A percentile compares a stretch with the other conserved stretches of the same genome.
phyloP scores from a whole-genome alignment of 805 yeast species.

The Candida loeiensis region DNA sequence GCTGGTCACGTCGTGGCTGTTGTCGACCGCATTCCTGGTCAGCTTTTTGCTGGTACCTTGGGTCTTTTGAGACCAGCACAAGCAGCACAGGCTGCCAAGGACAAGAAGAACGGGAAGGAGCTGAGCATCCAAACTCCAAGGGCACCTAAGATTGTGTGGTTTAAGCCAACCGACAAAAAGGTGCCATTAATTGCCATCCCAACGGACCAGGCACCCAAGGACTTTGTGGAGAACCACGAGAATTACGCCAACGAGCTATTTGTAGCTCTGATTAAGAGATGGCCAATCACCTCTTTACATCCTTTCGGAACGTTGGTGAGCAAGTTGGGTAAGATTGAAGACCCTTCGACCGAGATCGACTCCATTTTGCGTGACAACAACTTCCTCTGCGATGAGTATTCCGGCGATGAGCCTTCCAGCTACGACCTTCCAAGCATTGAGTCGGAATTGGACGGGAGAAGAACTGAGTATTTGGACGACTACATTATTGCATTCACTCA shows the following conservation, averaged over 20 bases:
- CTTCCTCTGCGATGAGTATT: conserved; percentile 76
- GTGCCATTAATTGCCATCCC: conserved; percentile 98
- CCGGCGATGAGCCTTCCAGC: conserved; percentile 33
- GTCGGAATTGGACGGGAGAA: conserved; percentile 31
- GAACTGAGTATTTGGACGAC: conserved; percentile 56
- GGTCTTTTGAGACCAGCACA: conserved; percentile 95
- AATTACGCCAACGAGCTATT: conserved; percentile 76
- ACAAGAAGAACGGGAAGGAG: conserved; percentile 44
- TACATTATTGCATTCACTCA: conserved; percentile 63
- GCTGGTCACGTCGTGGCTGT: conserved; percentile 99
- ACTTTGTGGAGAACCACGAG: conserved; percentile 90
- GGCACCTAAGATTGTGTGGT: conserved; percentile 96
- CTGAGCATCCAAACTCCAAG: conserved; percentile 42
- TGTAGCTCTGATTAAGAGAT: conserved; percentile 93
- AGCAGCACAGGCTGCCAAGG: conserved; percentile 78
- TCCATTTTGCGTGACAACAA: conserved; percentile 86
- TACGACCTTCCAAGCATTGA: conserved; percentile 42
- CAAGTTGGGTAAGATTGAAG: conserved; percentile 78
- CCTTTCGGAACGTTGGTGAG: conserved; percentile 94
- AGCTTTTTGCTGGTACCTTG: conserved; percentile 88
- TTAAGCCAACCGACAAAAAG: conserved; percentile 96
- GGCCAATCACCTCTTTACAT: conserved; percentile 98
- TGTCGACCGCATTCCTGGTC: conserved; percentile 96
- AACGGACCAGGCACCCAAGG: conserved; percentile 95
- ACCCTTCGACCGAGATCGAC: conserved; percentile 73